Base-by-base conservation (phyloP, 129 eudicot genomes). In the Artemisia tridentata region DNA sequence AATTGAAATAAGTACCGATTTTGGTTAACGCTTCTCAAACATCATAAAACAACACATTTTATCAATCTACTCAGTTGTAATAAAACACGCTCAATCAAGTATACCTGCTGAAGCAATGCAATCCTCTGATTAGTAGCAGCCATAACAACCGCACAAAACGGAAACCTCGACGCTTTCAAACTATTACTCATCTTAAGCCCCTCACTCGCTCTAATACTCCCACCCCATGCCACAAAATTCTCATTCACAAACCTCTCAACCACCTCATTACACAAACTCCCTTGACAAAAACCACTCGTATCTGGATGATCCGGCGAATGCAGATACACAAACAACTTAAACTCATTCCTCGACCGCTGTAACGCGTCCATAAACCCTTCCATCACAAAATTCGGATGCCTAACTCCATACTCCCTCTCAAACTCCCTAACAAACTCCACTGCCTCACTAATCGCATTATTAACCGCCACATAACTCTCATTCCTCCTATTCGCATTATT, bases 171-270 rank as follows among this genome's bases (percentile, higher is more conserved):
- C 6, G 99, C 97, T 84, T 90, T 95, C 84, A 95, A 84, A 54
- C 96, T 90, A 25, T 88, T 90, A 79, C 99, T 90, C 99, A 95
- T 95, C 88, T 95, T 90, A 68, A 95, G 90, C 52, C 99, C 99
- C 72, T 95, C 99, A 67, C 91, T 90, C 1, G 84, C 74, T 72
- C 91, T 84, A 61, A 90, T 87, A 70, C 88, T 90, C 73, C 89
- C 99, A 67, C 99, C 99, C 99, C 99, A 95, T 12, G 83, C 81
- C 20, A 95, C 95, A 52, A 95, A 95, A 67, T 95, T 90, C 80
- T 90, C 97, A 65, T 95, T 88, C 54, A 95, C 80, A 78, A 95
- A 90, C 21, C 75, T 93, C 0, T 80, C 77, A 64, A 95, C 63
- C 19, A 73, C 75, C 61, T 90, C 97, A 20, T 81, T 65, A 69